Evolutionary conservation across 1,139 yeast genomes (phyloP).

Genomic region (Yamadazyma taylorii): DNA sequence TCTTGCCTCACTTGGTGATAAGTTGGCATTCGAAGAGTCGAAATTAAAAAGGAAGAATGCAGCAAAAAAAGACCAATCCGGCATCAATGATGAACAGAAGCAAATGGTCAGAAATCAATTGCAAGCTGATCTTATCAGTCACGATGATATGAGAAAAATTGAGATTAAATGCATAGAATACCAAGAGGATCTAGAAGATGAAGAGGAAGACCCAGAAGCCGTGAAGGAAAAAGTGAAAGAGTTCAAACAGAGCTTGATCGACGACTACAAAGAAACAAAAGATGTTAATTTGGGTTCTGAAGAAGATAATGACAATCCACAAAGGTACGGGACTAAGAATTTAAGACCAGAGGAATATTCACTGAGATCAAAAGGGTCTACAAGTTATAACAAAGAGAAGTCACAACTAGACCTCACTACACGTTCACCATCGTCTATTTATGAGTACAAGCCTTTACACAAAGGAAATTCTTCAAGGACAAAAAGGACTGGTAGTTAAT

Average conservation of each 20-base stretch:
- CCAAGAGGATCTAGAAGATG: slow-evolving; percentile 56
- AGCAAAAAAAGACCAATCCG: slow-evolving; percentile 11
- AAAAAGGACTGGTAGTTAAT: too few species aligned
- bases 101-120: slow-evolving; percentile 18
- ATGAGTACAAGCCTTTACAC: too few species aligned
- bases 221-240: slow-evolving; percentile 23
- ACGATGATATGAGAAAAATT: slow-evolving; percentile 47
- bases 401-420: too few species aligned
- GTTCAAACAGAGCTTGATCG: slow-evolving; percentile 23
- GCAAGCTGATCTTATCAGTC: slow-evolving; percentile 37
- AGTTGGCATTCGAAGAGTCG: slow-evolving; percentile 6
- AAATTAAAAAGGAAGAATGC: slow-evolving; percentile 16
- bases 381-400: too few species aligned
- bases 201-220: slow-evolving; percentile 30
- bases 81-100: slow-evolving; percentile 12
- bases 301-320: slow-evolving; percentile 1
- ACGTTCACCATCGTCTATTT: too few species aligned
- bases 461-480: too few species aligned
- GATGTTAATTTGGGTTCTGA: too few species aligned
- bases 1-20: slow-evolving; percentile 26
- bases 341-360: background rate
- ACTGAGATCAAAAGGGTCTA: background rate
- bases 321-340: too few species aligned
- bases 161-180: slow-evolving; percentile 58
- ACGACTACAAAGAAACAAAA: background rate